Conservation (phyloP, 768 basidiomycete species). For the Pleurotus pulmonarius region DNA sequence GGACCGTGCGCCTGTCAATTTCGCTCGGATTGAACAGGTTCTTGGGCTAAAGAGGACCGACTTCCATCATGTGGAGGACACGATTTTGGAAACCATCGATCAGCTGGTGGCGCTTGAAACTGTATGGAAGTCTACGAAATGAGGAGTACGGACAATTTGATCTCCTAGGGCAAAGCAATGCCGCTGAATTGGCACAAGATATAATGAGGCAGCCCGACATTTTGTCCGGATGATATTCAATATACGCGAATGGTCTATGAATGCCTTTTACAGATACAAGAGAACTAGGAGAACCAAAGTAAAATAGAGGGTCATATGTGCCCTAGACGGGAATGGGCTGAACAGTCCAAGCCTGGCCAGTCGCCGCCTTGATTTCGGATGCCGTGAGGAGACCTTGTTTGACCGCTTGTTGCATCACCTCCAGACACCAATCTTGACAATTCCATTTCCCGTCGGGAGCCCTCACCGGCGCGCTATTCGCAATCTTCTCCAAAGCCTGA, state of each 20-base stretch:
- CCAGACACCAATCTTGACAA: background rate
- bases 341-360: no score
- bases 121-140: slow-evolving; percentile 5
- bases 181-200: no score
- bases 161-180: no score
- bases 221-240: no score
- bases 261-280: no score
- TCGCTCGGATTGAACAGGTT: slow-evolving; percentile 24
- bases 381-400: background rate
- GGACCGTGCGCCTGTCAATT: slow-evolving; percentile 24
- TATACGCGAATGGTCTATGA: no score
- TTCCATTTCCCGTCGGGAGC: background rate
- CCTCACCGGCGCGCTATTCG: background rate
- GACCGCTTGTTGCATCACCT: background rate
- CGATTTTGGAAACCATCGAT: slow-evolving; percentile 27
- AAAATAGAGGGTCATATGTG: no score
- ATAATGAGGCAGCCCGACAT: no score
- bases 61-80: slow-evolving; percentile 26
- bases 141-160: no score
- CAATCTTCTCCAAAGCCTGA: background rate
- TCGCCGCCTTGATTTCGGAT: no score
- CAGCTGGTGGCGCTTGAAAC: slow-evolving; percentile 10
- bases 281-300: no score
- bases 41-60: slow-evolving; percentile 28
- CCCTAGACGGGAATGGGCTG: no score